These are phyloP conservation scores for Petrea volubilis DNA, from an alignment of 257 asterid species.

Conservation along the genomic window DNA sequence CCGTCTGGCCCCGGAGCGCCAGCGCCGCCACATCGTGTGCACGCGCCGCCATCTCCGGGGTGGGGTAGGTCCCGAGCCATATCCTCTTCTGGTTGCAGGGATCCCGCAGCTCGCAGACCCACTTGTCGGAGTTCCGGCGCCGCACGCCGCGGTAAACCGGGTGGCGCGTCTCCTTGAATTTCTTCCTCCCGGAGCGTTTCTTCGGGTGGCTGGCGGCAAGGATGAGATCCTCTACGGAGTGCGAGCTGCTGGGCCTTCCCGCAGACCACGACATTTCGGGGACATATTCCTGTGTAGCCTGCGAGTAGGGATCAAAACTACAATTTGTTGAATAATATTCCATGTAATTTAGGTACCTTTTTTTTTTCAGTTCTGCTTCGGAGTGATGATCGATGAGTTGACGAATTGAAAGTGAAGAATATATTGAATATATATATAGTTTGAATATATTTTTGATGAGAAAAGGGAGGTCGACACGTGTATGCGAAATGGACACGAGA, in stretches of 20 bases:
- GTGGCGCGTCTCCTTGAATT: slow-evolving; percentile 58
- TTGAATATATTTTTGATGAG: not conserved
- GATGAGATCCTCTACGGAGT: slow-evolving; percentile 28
- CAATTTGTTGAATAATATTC: slow-evolving; percentile 15
- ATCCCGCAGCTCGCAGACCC: slow-evolving; percentile 65
- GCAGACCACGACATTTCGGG: not conserved
- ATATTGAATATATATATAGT: not conserved
- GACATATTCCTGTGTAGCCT: not conserved
- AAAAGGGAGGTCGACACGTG: not conserved
- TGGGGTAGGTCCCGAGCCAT: slow-evolving; percentile 81
- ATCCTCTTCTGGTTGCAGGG: slow-evolving; percentile 57
- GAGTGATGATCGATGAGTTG: too few species aligned
- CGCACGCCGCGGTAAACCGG: slow-evolving; percentile 60
- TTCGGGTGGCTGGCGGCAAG: slow-evolving; percentile 44
- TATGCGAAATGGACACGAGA: not conserved
- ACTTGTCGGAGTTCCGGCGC: slow-evolving; percentile 38
- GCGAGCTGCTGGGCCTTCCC: not conserved
- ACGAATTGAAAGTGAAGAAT: too few species aligned
- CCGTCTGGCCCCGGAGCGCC: slow-evolving; percentile 55
- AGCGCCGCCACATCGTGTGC: slow-evolving; percentile 84
- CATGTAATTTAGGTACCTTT: not conserved
- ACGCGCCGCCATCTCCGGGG: slow-evolving; percentile 85
- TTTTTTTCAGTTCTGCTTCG: too few species aligned
- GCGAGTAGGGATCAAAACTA: not conserved
- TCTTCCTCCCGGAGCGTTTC: slow-evolving; percentile 47